Evolutionary conservation across 129 eudicot genomes (phyloP), one percentile per base, ranked within the genome.

Genomic region (Logfia minima): DNA sequence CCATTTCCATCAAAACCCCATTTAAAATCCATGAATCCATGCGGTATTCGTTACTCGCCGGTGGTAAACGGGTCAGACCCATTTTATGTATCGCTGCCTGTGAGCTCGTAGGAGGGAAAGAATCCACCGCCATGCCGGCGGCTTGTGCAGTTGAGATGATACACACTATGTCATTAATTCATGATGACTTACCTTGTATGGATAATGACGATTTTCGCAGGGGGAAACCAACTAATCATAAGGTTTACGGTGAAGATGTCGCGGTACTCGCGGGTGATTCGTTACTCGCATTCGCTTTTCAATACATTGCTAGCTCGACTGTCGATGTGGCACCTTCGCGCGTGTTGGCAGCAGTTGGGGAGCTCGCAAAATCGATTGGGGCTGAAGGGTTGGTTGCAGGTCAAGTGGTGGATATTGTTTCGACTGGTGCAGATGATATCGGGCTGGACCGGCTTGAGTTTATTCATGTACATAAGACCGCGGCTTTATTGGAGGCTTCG

Each of bases 111-210:
- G 93, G 96, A 48, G 96, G 96, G 1, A 35, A 73, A 55, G 77
- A 84, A 37, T 43, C 84, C 23, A 78, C 79, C 26, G 89, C 93
- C 59, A 78, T 88, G 74, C 89, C 92, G 4, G 92, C 91, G 7
- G 92, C 96, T 14, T 90, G 91, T 21, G 96, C 96, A 8, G 89
- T 90, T 8, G 93, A 90, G 75, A 88, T 90, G 93, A 90, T 90
- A 31, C 91, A 90, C 81, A 88, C 96, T 1, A 88, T 86, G 96
- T 88, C 93, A 0, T 70, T 90, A 2, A 90, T 90, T n/a, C 93
- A 90, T 26, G 96, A 88, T 32, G 96, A 90, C 53, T 81, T 90
- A 61, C 93, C 96, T 3, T 88, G 96, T 55, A 90, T 90, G 96
- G 96, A 90, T 68, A 83, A 90, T 68, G 96, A 90, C 66, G 89